Percentiles rank a stretch among this genome's conserved stretches.
These are phyloP conservation scores for Talaromyces piceae DNA, from an alignment of 2,329 filamentous ascomycete genomes.

Conservation along the genomic window DNA sequence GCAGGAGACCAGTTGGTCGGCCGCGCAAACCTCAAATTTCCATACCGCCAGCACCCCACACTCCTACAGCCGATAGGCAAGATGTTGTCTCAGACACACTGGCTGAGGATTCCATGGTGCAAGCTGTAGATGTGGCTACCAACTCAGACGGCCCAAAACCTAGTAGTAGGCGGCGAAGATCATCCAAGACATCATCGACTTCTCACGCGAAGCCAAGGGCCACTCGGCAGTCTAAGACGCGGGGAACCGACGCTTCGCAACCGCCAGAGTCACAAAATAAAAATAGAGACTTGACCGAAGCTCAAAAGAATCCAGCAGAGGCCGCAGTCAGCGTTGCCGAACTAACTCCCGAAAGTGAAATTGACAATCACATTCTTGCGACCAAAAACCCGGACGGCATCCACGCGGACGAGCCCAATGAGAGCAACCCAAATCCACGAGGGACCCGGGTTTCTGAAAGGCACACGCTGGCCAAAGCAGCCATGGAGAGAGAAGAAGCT, in stretches of 20 bases:
- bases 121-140: background rate
- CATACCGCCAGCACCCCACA: background rate
- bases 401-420: background rate
- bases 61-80: background rate
- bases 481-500: constrained; percentile 34
- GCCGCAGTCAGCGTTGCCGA: constrained; percentile 8
- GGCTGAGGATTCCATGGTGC: background rate
- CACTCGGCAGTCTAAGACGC: background rate
- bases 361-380: background rate
- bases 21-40: background rate
- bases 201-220: background rate
- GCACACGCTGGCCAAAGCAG: constrained; percentile 27
- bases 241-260: background rate
- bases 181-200: background rate
- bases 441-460: constrained; percentile 28
- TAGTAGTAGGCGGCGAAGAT: constrained; percentile 1
- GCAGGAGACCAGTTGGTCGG: background rate
- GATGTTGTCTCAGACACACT: background rate
- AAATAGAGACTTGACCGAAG: background rate
- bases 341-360: constrained; percentile 9
- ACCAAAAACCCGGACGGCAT: background rate
- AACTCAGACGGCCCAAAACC: background rate
- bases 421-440: constrained; percentile 15
- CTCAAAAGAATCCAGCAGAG: background rate
- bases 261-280: background rate